Evolutionary conservation across 805 yeast genomes (phyloP).

Genomic region (Zygotorulaspora danielsina): DNA sequence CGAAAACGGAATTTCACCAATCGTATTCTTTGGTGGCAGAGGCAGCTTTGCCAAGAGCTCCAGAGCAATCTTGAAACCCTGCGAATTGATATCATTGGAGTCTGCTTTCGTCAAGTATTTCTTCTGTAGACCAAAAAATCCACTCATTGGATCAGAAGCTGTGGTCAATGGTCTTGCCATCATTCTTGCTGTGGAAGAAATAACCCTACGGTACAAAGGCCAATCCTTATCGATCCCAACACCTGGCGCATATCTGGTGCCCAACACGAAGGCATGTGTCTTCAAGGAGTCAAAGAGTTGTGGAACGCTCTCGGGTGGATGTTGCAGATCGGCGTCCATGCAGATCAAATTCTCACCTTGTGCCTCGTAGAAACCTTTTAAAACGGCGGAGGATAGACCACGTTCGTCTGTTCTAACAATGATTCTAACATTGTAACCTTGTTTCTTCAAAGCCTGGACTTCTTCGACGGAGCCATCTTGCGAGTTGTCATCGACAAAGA

Average conservation of each 20-base stretch:
- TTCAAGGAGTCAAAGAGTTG: constrained; percentile 40
- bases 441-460: constrained; percentile 41
- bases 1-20: constrained; percentile 48
- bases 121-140: constrained; percentile 49
- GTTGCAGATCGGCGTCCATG: constrained; percentile 53
- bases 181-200: constrained; percentile 46
- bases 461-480: constrained; percentile 51
- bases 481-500: constrained; percentile 50
- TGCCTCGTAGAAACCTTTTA: constrained; percentile 45
- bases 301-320: constrained; percentile 51
- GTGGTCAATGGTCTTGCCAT: constrained; percentile 47
- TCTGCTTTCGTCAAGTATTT: constrained; percentile 38
- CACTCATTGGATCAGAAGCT: constrained; percentile 54
- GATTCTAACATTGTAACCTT: constrained; percentile 46
- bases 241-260: constrained; percentile 53
- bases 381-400: constrained; percentile 48
- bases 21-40: constrained; percentile 35
- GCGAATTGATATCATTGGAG: constrained; percentile 37
- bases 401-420: constrained; percentile 49
- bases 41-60: constrained; percentile 47
- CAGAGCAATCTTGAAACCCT: constrained; percentile 49
- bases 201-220: constrained; percentile 49
- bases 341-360: constrained; percentile 46
- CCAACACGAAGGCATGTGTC: constrained; percentile 43
- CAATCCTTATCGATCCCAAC: constrained; percentile 52